Percentiles rank a stretch among this genome's conserved stretches.
These are phyloP conservation scores for Paecilomyces sp. DNA, from an alignment of 2,329 filamentous ascomycete genomes.

Conservation along the genomic window DNA sequence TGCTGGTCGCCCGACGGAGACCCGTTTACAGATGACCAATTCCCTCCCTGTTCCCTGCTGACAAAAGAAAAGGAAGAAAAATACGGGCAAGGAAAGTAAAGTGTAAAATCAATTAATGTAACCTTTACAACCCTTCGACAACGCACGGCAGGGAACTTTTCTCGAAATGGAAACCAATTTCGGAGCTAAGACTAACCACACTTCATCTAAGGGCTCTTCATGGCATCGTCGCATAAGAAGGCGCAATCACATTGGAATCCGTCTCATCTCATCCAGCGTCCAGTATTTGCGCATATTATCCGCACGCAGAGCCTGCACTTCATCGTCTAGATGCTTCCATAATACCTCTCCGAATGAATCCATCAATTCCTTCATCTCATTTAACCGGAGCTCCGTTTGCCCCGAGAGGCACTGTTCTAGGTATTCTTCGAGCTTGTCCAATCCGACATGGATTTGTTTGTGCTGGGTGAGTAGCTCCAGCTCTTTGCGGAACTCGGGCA, in stretches of 20 bases:
- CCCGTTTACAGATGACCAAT: neutral
- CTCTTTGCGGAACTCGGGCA: conserved; percentile 67
- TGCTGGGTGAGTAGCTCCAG: conserved; percentile 68
- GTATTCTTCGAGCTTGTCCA: conserved; percentile 63
- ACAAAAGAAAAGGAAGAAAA: neutral
- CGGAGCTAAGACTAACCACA: neutral
- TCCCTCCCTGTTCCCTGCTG: neutral
- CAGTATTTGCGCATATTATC: conserved; percentile 86
- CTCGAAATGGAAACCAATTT: neutral
- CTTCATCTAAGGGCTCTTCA: neutral
- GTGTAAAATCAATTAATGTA: neutral
- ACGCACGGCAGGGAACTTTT: neutral
- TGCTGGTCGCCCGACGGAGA: neutral
- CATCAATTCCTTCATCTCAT: conserved; percentile 62
- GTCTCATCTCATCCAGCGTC: conserved; percentile 65
- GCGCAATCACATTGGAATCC: conserved; percentile 56
- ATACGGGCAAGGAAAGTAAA: too few relatives aligned
- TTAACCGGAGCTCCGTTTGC: conserved; percentile 51
- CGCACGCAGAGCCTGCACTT: conserved; percentile 69
- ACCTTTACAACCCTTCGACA: neutral
- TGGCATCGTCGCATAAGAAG: neutral
- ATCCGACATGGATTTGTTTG: conserved; percentile 66
- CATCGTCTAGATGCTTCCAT: conserved; percentile 77
- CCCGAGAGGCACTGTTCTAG: conserved; percentile 55
- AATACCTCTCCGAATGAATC: conserved; percentile 71